Percentiles rank a stretch among this genome's conserved stretches.
Conservation (phyloP, 1,139 yeast species). For the Hyphopichia wangnamkhiaoensis region DNA sequence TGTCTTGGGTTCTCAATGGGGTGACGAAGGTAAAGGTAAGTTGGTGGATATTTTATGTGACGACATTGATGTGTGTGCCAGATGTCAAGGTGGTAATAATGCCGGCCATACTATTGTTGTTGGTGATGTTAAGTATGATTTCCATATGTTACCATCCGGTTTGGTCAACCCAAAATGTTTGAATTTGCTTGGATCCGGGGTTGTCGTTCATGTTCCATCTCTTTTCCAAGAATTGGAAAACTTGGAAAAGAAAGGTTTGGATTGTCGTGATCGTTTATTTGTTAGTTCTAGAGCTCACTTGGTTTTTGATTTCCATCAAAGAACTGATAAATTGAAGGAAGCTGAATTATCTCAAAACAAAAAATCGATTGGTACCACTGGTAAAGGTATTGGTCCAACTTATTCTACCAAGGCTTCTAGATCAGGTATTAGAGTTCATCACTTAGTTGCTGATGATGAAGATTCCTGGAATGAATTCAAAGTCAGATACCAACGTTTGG, state of each 20-base stretch:
- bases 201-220: constrained; percentile 92
- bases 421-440: constrained; percentile 96
- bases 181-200: constrained; percentile 94
- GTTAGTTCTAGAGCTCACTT: constrained; percentile 92
- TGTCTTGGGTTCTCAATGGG: constrained; percentile 98
- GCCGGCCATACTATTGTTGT: constrained; percentile 99
- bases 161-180: constrained; percentile 88
- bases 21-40: constrained; percentile 99
- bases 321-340: constrained; percentile 93
- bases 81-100: constrained; percentile 99
- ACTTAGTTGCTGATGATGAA: constrained; percentile 84
- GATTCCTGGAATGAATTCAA: constrained; percentile 94
- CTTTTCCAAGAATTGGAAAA: constrained; percentile 83
- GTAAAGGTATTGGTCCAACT: constrained; percentile 99
- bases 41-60: constrained; percentile 92
- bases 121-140: constrained; percentile 82
- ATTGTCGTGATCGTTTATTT: constrained; percentile 79
- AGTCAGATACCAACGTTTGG: constrained; percentile 70
- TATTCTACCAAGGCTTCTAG: constrained; percentile 96
- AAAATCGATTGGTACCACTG: constrained; percentile 96
- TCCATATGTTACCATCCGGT: constrained; percentile 98
- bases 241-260: constrained; percentile 77
- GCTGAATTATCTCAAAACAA: constrained; percentile 82
- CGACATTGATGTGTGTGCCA: constrained; percentile 91
- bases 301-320: constrained; percentile 96